Base-by-base conservation (phyloP, 2,329 filamentous ascomycete genomes). In the Ceratocystis ficicola region DNA sequence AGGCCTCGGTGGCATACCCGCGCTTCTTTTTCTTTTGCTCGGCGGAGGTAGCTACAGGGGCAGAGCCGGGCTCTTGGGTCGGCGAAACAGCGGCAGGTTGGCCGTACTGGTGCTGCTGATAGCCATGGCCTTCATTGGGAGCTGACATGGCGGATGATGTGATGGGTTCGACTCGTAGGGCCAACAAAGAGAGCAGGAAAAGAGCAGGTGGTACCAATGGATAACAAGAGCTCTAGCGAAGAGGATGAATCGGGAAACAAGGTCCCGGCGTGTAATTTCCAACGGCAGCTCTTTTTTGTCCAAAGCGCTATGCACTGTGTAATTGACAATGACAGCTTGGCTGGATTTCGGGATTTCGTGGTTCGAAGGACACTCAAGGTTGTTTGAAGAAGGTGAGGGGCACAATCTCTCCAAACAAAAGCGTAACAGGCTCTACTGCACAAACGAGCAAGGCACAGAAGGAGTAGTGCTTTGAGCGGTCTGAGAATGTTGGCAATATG, bases 1-100 rank as follows among this genome's bases (percentile, higher is more conserved):
- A 99, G 59, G 93, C 93, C 76, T 95, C 89, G 66, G 90, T 90
- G 65, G 94, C 94, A 79, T 97, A 97, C 66, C 89, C 87, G 80
- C 91, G 84, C 83, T 95, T 96, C 84, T 96, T 96, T 80, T 91
- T 91, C 75, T 83, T 86, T 60, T 79, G 78, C 55, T 80, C 79
- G 36, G 76, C 72, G 55, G 46, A 36, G n/a, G 50, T 44, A n/a
- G 60, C 55, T 57, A 41, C 63, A 41, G 65, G 65, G 17, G 17
- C 66, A 70, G 57, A 71, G 71, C 46, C 71, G 69, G 10, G 72
- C 69, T 63, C 44, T 10, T 50, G 48, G 71, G 72, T 3, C 74
- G 75, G 8, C 22, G 59, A 62, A 41, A 36, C 59, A 20, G 17
- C 64, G 66, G 76, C 75, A 62, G 76, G 72, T 68, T 79, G 75